Evolutionary conservation across 176 grass and related monocot species (phyloP), one percentile per base, ranked within the genome.

Genomic region (Echinochloa phyllopogon): DNA sequence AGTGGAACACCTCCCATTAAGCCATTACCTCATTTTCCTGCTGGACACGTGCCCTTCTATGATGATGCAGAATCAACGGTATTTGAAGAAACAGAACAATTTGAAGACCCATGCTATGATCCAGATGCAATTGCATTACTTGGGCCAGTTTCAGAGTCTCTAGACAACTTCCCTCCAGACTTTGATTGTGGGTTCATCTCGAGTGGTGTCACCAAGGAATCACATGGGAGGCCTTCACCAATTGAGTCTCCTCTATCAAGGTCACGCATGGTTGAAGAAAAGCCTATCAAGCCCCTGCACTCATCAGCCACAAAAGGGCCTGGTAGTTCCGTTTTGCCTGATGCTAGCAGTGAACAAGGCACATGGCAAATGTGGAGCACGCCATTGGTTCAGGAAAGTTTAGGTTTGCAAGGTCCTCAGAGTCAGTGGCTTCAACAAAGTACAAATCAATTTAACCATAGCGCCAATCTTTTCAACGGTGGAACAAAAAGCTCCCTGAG

Each of bases 81-180:
- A 44, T 36, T 68, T 49, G 94, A 93, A 87, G 91, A 96, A 86
- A 37, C 72, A 42, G 94, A 96, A 43, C 78, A 77, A 17, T 98
- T 98, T 90, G 96, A 98, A 77, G 93, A 95, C 81, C 93, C 95
- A 10, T 95, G 87, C 81, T 93, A 91, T 69, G 91, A 95, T 88
- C 93, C 91, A 78, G 91, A 95, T 83, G 81, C 85, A 38, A 91
- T 91, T 14, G 85, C 88, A 14, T 95, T 94, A 49, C 89, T 98
- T 88, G 93, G 91, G 50, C 88, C 93, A 69, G 91, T 98, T 87
- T 98, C 87, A 43, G 91, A 98, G 60, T 88, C 88, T 68, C 64
- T 95, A 73, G 87, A 92, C 83, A 76, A 90, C 79, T 92, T 94
- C 50, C 90, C 92, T 68, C n/a, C 45, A 6, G 90, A 97, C 56